A percentile compares a stretch with the other conserved stretches of the same genome.
Conservation (phyloP, 108 stramenopile species). For the Nitzschia inconspicua region DNA sequence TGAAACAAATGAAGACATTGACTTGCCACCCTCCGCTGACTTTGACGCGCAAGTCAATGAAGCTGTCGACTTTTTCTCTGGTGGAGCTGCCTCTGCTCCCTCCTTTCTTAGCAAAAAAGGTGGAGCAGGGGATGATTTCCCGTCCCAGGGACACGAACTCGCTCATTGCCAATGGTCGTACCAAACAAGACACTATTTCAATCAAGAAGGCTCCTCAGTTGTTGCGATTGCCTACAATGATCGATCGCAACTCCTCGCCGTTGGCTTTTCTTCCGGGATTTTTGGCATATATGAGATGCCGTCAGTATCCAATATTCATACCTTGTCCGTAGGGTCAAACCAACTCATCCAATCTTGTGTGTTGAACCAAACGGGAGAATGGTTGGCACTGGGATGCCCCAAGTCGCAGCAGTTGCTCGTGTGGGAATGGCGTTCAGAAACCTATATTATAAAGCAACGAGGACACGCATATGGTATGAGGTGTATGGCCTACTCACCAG, state of each 20-base stretch:
- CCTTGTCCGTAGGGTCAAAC: constrained; percentile 72
- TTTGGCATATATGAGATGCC: constrained; percentile 98
- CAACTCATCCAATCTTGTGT: constrained; percentile 74
- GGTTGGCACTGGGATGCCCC: constrained; percentile 96
- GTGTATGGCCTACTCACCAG: constrained; percentile 91
- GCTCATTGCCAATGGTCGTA: constrained; percentile 62
- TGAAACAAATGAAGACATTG: constrained; percentile 19
- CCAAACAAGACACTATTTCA: constrained; percentile 79
- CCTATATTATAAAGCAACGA: constrained; percentile 98
- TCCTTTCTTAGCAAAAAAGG: constrained; percentile 2
- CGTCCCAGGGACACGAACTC: constrained; percentile 59
- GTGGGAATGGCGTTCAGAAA: constrained; percentile 99
- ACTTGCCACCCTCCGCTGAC: constrained; percentile 31
- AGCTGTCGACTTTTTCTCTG: constrained; percentile 79
- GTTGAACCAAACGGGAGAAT: constrained; percentile 89
- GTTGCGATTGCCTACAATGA: constrained; percentile 59
- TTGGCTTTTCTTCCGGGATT: constrained; percentile 90
- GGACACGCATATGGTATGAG: constrained; percentile 96
- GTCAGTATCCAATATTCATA: constrained; percentile 84
- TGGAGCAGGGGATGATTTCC: too few species aligned
- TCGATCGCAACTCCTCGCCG: constrained; percentile 63
- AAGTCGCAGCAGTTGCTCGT: constrained; percentile 91
- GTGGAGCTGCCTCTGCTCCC: constrained; percentile 17
- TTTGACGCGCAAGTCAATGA: constrained; percentile 54
- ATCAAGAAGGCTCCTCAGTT: constrained; percentile 67